Base-by-base conservation (phyloP, 306 rosid species). In the Corylus heterophylla region DNA sequence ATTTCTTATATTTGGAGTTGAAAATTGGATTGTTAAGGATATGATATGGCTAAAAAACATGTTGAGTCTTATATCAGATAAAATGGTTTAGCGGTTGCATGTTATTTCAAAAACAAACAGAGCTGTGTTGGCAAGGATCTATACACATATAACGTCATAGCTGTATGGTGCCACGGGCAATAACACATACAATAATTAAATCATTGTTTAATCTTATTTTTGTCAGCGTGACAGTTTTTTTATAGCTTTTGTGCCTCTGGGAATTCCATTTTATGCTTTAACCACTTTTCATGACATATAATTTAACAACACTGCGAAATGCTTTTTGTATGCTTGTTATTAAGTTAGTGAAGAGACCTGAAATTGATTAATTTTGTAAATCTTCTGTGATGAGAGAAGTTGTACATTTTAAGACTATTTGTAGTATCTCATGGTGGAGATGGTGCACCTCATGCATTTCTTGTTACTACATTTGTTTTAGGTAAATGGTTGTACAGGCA, bases 401-500 rank as follows among this genome's bases (percentile, higher is more conserved):
- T 10, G 12, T 58, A 58, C 29, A 58, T 58, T 22, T 58, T 58
- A 8, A 22, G 22, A 58, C 64, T 58, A 58, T 22, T 58, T 54
- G 25, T 37, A 18, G 45, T 22, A 69, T 77, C 74, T 50, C 52
- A n/a, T 12, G 71, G 49, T 64, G 18, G 45, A 77, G 58, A 68
- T 42, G 66, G 37, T 59, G 66, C 39, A 16, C 37, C 25, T 54
- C 44, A 54, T 66, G 59, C 48, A 56, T 76, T 50, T 69, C 50
- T 56, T 56, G 52, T 54, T 69, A 50, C 58, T 76, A 39, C 56
- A 25, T 74, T 56, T 11, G 71, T 67, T 58, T 80, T 78, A 93
- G 98, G 94, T 95, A 58, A 93, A 91, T 85, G 91, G 97, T 25
- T 95, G 98, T 74, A 80, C 91, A 55, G 98, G 98, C 18, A 95